phyloP scores from a whole-genome alignment of 306 rosid species.

The Vigna trinervia region DNA sequence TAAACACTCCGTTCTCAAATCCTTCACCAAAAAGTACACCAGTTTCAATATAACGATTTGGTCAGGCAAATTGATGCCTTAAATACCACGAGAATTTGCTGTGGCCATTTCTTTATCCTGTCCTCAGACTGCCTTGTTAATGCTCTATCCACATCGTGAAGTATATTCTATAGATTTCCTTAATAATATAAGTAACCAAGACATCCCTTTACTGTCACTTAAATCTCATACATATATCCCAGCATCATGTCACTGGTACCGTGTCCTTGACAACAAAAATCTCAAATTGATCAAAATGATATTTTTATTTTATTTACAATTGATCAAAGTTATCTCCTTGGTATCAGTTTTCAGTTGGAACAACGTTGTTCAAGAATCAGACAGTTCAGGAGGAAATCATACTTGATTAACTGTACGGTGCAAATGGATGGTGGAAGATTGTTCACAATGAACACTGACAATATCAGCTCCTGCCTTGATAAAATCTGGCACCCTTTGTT shows the following conservation, averaged over 20 bases:
- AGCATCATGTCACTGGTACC: conserved; percentile 26
- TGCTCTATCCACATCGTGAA: conserved; percentile 15
- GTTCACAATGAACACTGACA: conserved; percentile 93
- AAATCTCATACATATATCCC: not conserved
- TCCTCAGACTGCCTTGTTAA: conserved; percentile 7
- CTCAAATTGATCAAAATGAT: conserved; percentile 6
- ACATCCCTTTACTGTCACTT: conserved; percentile 26
- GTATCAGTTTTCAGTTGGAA: conserved; percentile 39
- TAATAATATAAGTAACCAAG: conserved; percentile 10
- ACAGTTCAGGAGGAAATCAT: conserved; percentile 46
- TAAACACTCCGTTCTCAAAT: conserved; percentile 2
- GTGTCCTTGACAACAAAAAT: conserved; percentile 25
- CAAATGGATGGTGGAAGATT: conserved; percentile 95
- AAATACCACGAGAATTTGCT: conserved; percentile 26
- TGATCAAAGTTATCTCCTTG: conserved; percentile 23
- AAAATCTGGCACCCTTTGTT: conserved; percentile 94
- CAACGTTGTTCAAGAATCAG: not conserved
- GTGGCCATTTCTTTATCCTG: conserved; percentile 21
- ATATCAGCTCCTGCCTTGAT: conserved; percentile 99
- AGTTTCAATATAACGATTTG: conserved; percentile 14
- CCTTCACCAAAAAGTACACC: not conserved
- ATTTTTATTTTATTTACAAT: not conserved
- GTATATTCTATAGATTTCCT: not conserved
- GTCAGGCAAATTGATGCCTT: not conserved
- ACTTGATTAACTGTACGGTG: conserved; percentile 90